These are phyloP conservation scores for Vaccinium vitisidaea DNA, from an alignment of 148 eudicot genomes.

Conservation along the genomic window DNA sequence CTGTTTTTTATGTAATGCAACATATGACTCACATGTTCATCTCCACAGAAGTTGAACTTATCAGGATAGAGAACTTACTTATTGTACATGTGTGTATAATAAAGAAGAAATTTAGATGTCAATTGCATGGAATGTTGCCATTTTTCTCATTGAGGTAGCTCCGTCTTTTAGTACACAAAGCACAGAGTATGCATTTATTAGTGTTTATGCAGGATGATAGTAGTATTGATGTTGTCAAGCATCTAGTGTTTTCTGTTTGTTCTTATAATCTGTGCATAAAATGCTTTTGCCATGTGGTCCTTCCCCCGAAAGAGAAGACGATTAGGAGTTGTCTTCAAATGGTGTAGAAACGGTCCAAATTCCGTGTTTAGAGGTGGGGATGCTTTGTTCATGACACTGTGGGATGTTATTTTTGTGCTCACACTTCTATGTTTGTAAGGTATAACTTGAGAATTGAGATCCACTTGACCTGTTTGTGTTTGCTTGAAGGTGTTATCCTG, in stretches of 20 bases:
- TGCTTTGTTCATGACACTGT: not conserved
- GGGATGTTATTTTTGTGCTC: not conserved
- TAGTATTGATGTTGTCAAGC: not conserved
- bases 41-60: not conserved
- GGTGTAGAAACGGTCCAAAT: not conserved
- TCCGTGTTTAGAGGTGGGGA: not conserved
- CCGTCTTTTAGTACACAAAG: not conserved
- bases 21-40: not conserved
- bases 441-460: not conserved
- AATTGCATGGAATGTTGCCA: not conserved
- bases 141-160: too few species aligned
- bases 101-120: not conserved
- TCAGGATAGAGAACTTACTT: not conserved
- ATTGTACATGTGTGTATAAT: not conserved
- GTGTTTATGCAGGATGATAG: not conserved
- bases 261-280: slow-evolving; percentile 50
- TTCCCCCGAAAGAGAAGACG: slow-evolving; percentile 73
- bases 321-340: slow-evolving; percentile 16
- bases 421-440: not conserved
- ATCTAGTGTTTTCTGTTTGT: not conserved
- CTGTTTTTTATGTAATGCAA: not conserved
- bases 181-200: not conserved
- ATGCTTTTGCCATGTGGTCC: slow-evolving; percentile 81
- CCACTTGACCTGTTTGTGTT: not conserved
- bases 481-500: not conserved